Percentiles rank a stretch among this genome's conserved stretches.
These are phyloP conservation scores for Dryadomyces sulphureus DNA, from an alignment of 2,329 filamentous ascomycete species.

Conservation along the genomic window DNA sequence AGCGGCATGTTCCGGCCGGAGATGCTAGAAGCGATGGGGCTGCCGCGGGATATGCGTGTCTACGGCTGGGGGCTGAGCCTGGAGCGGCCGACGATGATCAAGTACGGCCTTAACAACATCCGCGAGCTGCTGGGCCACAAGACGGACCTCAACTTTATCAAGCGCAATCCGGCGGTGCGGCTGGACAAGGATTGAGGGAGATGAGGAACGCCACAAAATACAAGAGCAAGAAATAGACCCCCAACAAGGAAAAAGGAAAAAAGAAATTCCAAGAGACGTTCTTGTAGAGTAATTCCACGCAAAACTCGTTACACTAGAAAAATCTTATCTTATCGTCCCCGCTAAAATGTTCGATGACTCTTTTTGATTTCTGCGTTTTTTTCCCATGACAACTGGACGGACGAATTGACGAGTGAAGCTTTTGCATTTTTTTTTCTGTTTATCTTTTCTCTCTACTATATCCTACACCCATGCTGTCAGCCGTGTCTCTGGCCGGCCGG, in stretches of 20 bases:
- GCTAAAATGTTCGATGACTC: constrained; percentile 10
- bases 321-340: constrained; percentile 11
- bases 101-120: constrained; percentile 81
- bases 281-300: not conserved
- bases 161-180: constrained; percentile 79
- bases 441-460: not conserved
- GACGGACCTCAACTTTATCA: constrained; percentile 85
- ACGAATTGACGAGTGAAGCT: not conserved
- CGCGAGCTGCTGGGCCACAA: constrained; percentile 88
- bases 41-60: constrained; percentile 71
- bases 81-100: constrained; percentile 96
- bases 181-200: constrained; percentile 59
- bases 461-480: constrained; percentile 17
- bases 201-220: not conserved
- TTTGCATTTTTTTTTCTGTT: not conserved
- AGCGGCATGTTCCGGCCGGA: constrained; percentile 98
- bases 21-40: constrained; percentile 89
- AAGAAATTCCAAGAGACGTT: not conserved
- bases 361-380: constrained; percentile 2
- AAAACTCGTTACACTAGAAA: not conserved
- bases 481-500: constrained; percentile 33
- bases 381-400: not conserved
- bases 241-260: not conserved
- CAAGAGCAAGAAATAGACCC: not conserved
- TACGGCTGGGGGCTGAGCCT: constrained; percentile 89